Conservation (phyloP, 1,284 basidiomycete species). For the Apiotrichum sp. region DNA sequence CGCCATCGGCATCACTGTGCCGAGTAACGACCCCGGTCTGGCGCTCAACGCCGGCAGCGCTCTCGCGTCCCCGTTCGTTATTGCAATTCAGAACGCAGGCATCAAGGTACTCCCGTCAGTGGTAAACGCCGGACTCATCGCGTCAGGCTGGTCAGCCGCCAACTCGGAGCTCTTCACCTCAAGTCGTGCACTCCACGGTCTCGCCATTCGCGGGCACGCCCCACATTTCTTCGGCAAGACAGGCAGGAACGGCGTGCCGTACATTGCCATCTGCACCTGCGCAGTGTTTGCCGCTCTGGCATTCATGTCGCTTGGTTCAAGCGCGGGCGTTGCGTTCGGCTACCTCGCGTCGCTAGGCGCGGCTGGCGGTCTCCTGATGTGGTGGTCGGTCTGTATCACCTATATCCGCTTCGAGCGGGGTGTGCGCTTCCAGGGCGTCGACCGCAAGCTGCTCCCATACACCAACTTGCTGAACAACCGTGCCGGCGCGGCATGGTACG, state of each 20-base stretch:
- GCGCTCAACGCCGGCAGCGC: slow-evolving; percentile 13
- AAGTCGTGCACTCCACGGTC: slow-evolving; percentile 25
- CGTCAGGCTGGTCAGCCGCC: slow-evolving; percentile 42
- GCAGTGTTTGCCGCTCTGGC: slow-evolving; percentile 56
- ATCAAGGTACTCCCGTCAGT: slow-evolving; percentile 39
- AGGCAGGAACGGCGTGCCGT: not conserved
- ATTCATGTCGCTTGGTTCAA: slow-evolving; percentile 54
- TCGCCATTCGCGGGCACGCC: slow-evolving; percentile 29
- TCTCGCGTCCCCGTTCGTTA: slow-evolving; percentile 27
- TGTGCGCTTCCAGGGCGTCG: slow-evolving; percentile 21
- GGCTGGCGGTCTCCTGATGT: slow-evolving; percentile 54
- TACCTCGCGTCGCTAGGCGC: slow-evolving; percentile 65
- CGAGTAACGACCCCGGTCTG: slow-evolving; percentile 16
- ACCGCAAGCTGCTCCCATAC: slow-evolving; percentile 1
- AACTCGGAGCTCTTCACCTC: slow-evolving; percentile 32
- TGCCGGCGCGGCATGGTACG: not conserved
- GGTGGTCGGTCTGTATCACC: slow-evolving; percentile 52
- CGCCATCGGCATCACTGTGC: slow-evolving; percentile 15
- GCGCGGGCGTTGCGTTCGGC: slow-evolving; percentile 61
- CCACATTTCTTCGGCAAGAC: slow-evolving; percentile 23
- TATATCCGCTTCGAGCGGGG: slow-evolving; percentile 30
- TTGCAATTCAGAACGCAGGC: slow-evolving; percentile 40
- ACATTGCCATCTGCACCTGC: slow-evolving; percentile 57
- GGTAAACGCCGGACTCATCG: slow-evolving; percentile 39
- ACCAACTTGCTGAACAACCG: not conserved